phyloP scores from a whole-genome alignment of 371 early-diverging fungal genomes.

The Apophysomyces elegans region DNA sequence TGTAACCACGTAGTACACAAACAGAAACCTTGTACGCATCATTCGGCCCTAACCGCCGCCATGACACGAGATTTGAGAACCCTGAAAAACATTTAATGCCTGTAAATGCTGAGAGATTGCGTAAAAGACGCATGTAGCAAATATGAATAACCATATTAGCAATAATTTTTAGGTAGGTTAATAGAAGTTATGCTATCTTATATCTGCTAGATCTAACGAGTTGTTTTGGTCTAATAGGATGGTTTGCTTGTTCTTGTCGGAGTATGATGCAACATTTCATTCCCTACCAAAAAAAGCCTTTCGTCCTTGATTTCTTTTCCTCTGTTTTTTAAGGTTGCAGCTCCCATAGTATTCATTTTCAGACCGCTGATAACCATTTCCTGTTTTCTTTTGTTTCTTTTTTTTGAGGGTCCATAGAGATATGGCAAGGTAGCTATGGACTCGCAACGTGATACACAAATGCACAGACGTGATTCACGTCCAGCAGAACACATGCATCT shows the following conservation, averaged over 20 bases:
- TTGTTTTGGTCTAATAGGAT: neutral
- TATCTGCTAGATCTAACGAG: neutral
- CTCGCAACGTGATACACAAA: slow-evolving; percentile 1
- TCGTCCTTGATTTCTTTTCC: neutral
- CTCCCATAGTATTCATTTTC: neutral
- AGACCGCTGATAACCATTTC: neutral
- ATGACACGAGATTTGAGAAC: slow-evolving; percentile 11
- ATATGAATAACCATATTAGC: neutral
- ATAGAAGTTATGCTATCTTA: neutral
- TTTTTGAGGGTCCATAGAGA: neutral
- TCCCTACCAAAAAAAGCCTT: neutral
- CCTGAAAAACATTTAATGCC: slow-evolving; percentile 11
- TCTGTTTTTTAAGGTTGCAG: neutral
- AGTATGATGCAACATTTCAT: neutral
- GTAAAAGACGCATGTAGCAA: neutral
- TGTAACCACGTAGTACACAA: slow-evolving; percentile 7
- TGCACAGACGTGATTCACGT: slow-evolving; percentile 4
- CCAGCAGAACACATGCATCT: slow-evolving; percentile 4
- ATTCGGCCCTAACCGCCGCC: slow-evolving; percentile 5
- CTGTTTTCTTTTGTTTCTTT: neutral
- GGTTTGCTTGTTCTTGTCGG: neutral
- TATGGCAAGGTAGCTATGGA: neutral
- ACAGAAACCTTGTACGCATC: slow-evolving; percentile 2
- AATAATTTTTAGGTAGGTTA: no score
- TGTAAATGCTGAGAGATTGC: neutral